Percentiles rank a stretch among this genome's conserved stretches.
Evolutionary conservation across 2,329 filamentous ascomycete genomes (phyloP).

Genomic region (Tympanopsis confertula): DNA sequence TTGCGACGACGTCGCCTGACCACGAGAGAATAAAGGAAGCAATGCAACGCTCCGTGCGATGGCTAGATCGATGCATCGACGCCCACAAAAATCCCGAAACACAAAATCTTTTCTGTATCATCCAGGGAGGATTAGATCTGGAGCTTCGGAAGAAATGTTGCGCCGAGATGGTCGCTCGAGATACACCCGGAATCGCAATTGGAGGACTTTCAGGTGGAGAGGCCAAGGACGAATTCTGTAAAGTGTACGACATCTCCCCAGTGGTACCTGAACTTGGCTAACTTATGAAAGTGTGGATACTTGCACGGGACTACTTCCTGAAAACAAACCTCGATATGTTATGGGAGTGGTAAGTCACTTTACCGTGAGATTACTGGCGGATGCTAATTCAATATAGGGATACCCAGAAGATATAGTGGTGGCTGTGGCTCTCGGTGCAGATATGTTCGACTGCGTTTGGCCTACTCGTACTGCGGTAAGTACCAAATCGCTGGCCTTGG

Average conservation of each 20-base stretch:
- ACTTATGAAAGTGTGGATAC: slow-evolving; percentile 35
- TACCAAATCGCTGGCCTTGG: background rate
- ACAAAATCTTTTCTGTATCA: slow-evolving; percentile 67
- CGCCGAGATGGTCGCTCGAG: slow-evolving; percentile 50
- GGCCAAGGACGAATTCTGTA: slow-evolving; percentile 54
- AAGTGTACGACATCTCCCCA: slow-evolving; percentile 34
- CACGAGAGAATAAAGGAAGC: slow-evolving; percentile 52
- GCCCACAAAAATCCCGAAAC: slow-evolving; percentile 48
- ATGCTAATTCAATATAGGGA: slow-evolving; percentile 21
- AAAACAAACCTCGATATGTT: slow-evolving; percentile 56
- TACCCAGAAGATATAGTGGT: slow-evolving; percentile 61
- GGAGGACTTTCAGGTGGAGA: slow-evolving; percentile 62
- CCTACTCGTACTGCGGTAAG: slow-evolving; percentile 47
- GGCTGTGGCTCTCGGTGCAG: slow-evolving; percentile 53
- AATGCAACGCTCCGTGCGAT: slow-evolving; percentile 56
- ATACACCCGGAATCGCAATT: slow-evolving; percentile 60
- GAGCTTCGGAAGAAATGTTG: slow-evolving; percentile 51
- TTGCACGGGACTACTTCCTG: slow-evolving; percentile 50
- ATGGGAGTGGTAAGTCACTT: slow-evolving; percentile 47
- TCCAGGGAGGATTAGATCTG: slow-evolving; percentile 56
- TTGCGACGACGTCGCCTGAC: slow-evolving; percentile 58
- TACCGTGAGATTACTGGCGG: background rate
- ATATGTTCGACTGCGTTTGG: slow-evolving; percentile 69
- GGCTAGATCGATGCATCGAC: slow-evolving; percentile 59
- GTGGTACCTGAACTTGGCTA: too few relatives aligned